A percentile compares a stretch with the other conserved stretches of the same genome.
phyloP scores from a whole-genome alignment of 257 asterid species.

The Buddleja alternifolia region DNA sequence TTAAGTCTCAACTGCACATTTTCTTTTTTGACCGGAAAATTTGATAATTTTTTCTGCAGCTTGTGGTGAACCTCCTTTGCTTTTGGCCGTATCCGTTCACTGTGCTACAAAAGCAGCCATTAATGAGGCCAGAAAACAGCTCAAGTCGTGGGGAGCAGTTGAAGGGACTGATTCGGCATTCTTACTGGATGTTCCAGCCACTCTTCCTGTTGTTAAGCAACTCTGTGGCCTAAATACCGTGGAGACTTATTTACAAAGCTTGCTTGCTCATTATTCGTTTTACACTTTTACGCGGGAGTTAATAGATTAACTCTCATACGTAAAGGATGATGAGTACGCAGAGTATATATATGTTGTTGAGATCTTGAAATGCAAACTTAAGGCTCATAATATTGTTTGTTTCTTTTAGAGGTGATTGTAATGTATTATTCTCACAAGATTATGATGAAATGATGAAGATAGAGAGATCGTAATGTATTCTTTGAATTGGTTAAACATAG shows the following conservation, averaged over 20 bases:
- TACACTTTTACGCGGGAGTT: too few relatives aligned
- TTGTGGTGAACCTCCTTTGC: constrained; percentile 82
- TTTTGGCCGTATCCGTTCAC: constrained; percentile 75
- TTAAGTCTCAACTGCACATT: not conserved
- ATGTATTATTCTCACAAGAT: too few relatives aligned
- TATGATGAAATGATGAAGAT: not conserved
- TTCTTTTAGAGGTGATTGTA: not conserved
- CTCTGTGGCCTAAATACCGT: constrained; percentile 62
- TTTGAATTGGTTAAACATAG: too few relatives aligned
- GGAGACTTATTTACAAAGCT: constrained; percentile 48
- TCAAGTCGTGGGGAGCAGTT: constrained; percentile 52
- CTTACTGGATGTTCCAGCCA: constrained; percentile 66
- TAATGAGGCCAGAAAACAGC: constrained; percentile 66
- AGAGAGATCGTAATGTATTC: too few relatives aligned
- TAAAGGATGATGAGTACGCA: not conserved
- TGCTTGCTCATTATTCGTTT: constrained; percentile 22
- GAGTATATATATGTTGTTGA: not conserved
- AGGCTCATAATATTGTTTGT: not conserved
- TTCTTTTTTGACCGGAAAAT: not conserved
- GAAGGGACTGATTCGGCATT: constrained; percentile 49
- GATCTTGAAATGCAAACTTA: not conserved
- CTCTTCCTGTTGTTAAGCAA: constrained; percentile 70
- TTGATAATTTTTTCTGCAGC: constrained; percentile 47
- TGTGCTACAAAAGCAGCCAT: constrained; percentile 82
- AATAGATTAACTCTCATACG: too few relatives aligned